These are phyloP conservation scores for slime mould (Dictyostelium discoideum) DNA, from an alignment of 78 protist species.

Conservation along the genomic window DNA sequence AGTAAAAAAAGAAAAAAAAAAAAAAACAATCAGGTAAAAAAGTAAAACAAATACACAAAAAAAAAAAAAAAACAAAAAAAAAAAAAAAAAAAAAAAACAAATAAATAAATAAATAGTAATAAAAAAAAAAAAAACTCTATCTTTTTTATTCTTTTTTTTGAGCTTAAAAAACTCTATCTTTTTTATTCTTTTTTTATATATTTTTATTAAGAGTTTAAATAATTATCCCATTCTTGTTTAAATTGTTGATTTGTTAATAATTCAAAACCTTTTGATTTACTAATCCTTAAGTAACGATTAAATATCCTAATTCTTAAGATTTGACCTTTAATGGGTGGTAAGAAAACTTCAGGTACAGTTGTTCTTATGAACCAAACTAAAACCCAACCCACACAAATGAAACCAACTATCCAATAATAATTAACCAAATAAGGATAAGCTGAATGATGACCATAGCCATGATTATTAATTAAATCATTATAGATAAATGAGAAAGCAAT, in stretches of 20 bases:
- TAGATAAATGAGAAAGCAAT: slow-evolving; percentile 7
- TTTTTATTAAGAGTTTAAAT: background rate
- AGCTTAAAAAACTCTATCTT: too few species aligned
- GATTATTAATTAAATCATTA: background rate
- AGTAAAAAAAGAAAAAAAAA: background rate
- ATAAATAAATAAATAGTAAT: background rate
- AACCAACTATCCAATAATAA: slow-evolving; percentile 17
- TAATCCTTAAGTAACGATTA: background rate
- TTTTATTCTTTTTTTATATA: background rate
- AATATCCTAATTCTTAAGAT: background rate
- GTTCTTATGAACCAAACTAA: slow-evolving; percentile 7
- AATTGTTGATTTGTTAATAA: background rate
- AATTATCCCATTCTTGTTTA: slow-evolving; percentile 21
- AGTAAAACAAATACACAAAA: too few species aligned
- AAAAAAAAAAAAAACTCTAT: background rate
- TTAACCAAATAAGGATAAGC: background rate
- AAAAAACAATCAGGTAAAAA: background rate
- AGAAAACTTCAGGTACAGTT: background rate
- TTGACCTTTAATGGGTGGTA: slow-evolving; percentile 16
- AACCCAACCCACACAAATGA: slow-evolving; percentile 17
- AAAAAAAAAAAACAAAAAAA: background rate
- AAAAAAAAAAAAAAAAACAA: background rate
- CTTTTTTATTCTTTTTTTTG: background rate
- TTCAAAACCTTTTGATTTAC: background rate
- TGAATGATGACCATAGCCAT: background rate